Conservation (phyloP, 352 stramenopile genomes). For the Globisporangium lucens region DNA sequence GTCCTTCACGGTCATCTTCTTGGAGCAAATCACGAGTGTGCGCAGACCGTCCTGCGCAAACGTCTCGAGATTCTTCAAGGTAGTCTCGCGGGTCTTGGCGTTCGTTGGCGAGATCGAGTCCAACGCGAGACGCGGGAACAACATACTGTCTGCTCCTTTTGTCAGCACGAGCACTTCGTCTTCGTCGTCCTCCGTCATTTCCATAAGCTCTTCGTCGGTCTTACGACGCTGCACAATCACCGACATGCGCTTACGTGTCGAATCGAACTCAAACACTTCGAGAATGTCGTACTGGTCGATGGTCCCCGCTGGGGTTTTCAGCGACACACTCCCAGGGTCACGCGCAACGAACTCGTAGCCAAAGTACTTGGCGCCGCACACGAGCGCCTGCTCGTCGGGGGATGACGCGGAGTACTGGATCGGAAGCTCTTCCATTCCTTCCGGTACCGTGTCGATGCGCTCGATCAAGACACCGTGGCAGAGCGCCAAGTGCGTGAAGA, state of each 20-base stretch:
- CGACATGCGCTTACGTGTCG: constrained; percentile 83
- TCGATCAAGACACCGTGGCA: constrained; percentile 98
- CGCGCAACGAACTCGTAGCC: constrained; percentile 79
- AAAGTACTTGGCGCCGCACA: constrained; percentile 85
- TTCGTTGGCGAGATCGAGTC: constrained; percentile 36
- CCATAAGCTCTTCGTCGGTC: constrained; percentile 64
- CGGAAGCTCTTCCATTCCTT: constrained; percentile 37
- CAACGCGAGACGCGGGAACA: constrained; percentile 74
- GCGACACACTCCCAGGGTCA: constrained; percentile 59
- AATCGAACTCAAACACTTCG: constrained; percentile 94
- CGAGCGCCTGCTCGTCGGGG: constrained; percentile 81
- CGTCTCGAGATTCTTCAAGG: constrained; percentile 65
- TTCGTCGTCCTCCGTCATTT: constrained; percentile 65
- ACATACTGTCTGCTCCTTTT: constrained; percentile 79
- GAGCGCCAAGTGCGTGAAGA: constrained; percentile 85
- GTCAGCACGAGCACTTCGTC: constrained; percentile 73
- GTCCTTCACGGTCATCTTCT: constrained; percentile 43
- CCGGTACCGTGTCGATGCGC: constrained; percentile 62
- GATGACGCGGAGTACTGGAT: constrained; percentile 89
- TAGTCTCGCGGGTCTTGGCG: constrained; percentile 35
- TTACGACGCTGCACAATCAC: constrained; percentile 77
- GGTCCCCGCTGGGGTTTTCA: constrained; percentile 55
- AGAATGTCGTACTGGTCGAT: constrained; percentile 88
- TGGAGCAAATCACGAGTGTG: constrained; percentile 83
- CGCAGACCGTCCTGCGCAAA: constrained; percentile 88